phyloP scores from a whole-genome alignment of 2,329 filamentous ascomycete genomes.

The Remersonia thermophila region DNA sequence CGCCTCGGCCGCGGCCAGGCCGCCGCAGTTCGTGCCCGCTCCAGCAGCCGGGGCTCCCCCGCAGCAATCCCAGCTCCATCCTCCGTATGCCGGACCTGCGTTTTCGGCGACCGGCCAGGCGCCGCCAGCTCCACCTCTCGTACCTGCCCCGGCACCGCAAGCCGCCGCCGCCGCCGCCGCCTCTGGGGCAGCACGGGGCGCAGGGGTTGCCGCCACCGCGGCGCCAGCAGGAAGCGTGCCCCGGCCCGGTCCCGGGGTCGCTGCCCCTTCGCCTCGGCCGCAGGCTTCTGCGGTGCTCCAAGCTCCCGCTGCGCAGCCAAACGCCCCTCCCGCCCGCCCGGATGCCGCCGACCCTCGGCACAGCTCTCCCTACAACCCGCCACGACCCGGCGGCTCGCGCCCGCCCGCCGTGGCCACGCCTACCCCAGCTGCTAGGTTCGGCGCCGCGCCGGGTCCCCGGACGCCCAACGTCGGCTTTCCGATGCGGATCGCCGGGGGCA shows the following conservation, averaged over 20 bases:
- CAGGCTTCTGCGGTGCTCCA: too few relatives aligned
- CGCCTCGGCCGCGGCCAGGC: constrained; percentile 1
- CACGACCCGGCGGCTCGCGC: constrained; percentile 10
- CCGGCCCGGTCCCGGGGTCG: too few relatives aligned
- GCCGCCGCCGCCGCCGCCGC: constrained; percentile 1
- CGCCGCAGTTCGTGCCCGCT: constrained; percentile 2
- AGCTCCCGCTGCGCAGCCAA: too few relatives aligned
- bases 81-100: constrained; percentile 7
- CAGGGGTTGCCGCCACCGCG: constrained; percentile 10
- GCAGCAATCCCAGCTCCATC: constrained; percentile 7
- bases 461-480: constrained; percentile 12
- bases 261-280: too few relatives aligned
- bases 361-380: constrained; percentile 20
- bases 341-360: constrained; percentile 12
- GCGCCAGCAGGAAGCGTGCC: constrained; percentile 8
- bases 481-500: constrained; percentile 15
- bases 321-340: constrained; percentile 4
- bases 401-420: constrained; percentile 4
- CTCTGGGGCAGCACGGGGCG: constrained; percentile 9
- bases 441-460: constrained; percentile 12
- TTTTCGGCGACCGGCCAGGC: constrained; percentile 9
- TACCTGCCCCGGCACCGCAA: constrained; percentile 13
- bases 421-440: constrained; percentile 22
- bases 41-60: constrained; percentile 2
- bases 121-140: constrained; percentile 13